Conservation (phyloP, 176 grass and related monocot species). For the Lolium rigidum region DNA sequence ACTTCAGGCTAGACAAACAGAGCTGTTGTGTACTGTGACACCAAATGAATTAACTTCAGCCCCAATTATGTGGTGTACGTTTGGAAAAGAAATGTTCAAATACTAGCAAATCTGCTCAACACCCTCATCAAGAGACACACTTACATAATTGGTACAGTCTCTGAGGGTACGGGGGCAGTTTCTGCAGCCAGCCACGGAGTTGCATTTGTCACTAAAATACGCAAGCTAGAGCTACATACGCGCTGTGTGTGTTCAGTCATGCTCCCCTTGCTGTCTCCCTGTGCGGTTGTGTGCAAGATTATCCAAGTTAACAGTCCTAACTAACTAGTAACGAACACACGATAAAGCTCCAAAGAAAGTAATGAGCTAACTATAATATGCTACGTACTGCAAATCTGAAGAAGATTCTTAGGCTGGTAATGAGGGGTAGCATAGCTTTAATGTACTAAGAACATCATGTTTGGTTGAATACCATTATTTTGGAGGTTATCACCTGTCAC, state of each 20-base stretch:
- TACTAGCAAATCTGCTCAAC: background rate
- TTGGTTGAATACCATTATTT: slow-evolving; percentile 46
- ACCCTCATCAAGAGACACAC: slow-evolving; percentile 6
- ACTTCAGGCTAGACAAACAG: slow-evolving; percentile 26
- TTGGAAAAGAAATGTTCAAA: background rate
- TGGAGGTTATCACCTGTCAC: slow-evolving; percentile 35
- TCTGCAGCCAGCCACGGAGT: background rate
- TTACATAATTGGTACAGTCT: background rate
- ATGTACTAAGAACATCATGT: slow-evolving; percentile 4
- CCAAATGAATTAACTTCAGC: slow-evolving; percentile 23
- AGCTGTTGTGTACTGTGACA: slow-evolving; percentile 17
- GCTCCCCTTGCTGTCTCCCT: slow-evolving; percentile 7
- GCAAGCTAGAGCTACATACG: slow-evolving; percentile 7
- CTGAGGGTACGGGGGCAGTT: slow-evolving; percentile 15
- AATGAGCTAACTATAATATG: background rate
- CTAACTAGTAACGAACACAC: background rate
- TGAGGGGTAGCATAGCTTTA: background rate
- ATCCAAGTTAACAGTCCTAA: background rate
- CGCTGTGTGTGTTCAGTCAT: slow-evolving; percentile 2
- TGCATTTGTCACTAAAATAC: slow-evolving; percentile 21
- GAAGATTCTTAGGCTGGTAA: slow-evolving; percentile 4
- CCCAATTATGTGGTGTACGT: slow-evolving; percentile 28
- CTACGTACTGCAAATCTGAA: background rate
- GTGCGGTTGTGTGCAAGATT: slow-evolving; percentile 6
- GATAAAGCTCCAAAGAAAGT: no score